Base-by-base conservation (phyloP, 2,329 filamentous ascomycete genomes). In the Chaetomiaceae sp. region DNA sequence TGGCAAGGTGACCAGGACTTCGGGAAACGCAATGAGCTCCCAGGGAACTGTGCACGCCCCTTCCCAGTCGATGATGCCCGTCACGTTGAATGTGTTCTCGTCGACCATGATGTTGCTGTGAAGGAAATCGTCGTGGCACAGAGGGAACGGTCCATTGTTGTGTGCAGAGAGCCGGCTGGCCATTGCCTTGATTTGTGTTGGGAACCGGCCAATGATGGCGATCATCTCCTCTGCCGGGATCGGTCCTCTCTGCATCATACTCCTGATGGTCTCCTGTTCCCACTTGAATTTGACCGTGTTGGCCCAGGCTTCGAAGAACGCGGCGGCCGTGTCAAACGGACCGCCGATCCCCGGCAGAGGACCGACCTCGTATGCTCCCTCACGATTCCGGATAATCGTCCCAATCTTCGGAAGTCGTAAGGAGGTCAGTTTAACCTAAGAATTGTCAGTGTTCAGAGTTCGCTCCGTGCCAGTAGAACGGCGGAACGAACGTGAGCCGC, bases 321-420 rank as follows among this genome's bases (percentile, higher is more conserved):
- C 48, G 8, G 53, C 35, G 22, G 55, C 55, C 24, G 53, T 52
- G 24, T 57, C 40, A 39, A 57, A 56, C 3, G 56, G 56, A 5
- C 55, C 53, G 20, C 56, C 52, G 30, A 57, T 53, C 1, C 45
- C 50, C 7, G 56, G 55, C 7, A 58, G 44, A 10, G 56, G 52
- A 4, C 55, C 55, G 17, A 47, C 18, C 6, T 44, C 39, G 45
- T 48, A 57, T 3, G 6, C 15, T 6, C 54, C 54, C 24, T 50
- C 48, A 12, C 15, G 9, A 20, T 30, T 39, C 18, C 48, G 35
- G 12, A 30, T 18, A 27, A 58, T 45, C 12, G 46, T 45, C 7
- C 55, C 55, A 27, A 57, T 57, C 32, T 56, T 50, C n/a, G 50
- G 49, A 33, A 58, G 42, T 24, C 56, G 55, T 18, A 55, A 20